Conservation (phyloP, 192 early-diverging fungal species). For the Umbelopsis vinacea region DNA sequence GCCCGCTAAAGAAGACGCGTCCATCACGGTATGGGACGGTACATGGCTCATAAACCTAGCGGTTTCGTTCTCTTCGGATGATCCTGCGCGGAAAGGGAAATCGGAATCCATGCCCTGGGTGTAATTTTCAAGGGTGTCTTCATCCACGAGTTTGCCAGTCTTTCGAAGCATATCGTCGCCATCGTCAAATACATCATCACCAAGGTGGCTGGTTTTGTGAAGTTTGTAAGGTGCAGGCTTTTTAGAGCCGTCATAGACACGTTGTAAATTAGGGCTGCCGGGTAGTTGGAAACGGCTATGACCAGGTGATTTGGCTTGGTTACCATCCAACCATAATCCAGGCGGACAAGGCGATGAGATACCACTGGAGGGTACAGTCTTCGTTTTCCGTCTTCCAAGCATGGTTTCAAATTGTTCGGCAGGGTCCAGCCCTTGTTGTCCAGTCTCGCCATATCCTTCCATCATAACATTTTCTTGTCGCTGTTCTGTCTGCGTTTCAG, state of each 20-base stretch:
- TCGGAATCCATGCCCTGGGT: slow-evolving; percentile 2
- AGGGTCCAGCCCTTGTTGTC: slow-evolving; percentile 21
- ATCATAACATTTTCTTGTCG: slow-evolving; percentile 13
- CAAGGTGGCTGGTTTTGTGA: slow-evolving; percentile 10
- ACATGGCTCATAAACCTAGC: slow-evolving; percentile 5
- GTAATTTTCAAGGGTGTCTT: slow-evolving; percentile 16
- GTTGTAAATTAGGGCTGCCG: slow-evolving; percentile 24
- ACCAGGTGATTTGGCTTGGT: not conserved
- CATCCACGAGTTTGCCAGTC: slow-evolving; percentile 18
- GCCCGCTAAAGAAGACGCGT: slow-evolving; percentile 7
- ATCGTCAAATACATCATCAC: slow-evolving; percentile 10
- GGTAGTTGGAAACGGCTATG: slow-evolving; percentile 17
- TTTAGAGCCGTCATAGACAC: slow-evolving; percentile 12
- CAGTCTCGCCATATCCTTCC: slow-evolving; percentile 2
- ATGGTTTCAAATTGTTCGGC: slow-evolving; percentile 20
- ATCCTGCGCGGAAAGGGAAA: slow-evolving; percentile 7
- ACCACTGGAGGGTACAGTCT: not conserved
- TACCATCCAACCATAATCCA: slow-evolving; percentile 23
- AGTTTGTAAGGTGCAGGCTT: not conserved
- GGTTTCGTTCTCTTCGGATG: not conserved
- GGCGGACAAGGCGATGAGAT: slow-evolving; percentile 26
- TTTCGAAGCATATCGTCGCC: slow-evolving; percentile 24
- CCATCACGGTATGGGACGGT: slow-evolving; percentile 1
- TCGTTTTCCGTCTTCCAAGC: slow-evolving; percentile 14
- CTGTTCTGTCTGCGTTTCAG: not conserved